A percentile compares a stretch with the other conserved stretches of the same genome.
These are phyloP conservation scores for Grosmannia huntii DNA, from an alignment of 2,329 filamentous ascomycete species.

Conservation along the genomic window DNA sequence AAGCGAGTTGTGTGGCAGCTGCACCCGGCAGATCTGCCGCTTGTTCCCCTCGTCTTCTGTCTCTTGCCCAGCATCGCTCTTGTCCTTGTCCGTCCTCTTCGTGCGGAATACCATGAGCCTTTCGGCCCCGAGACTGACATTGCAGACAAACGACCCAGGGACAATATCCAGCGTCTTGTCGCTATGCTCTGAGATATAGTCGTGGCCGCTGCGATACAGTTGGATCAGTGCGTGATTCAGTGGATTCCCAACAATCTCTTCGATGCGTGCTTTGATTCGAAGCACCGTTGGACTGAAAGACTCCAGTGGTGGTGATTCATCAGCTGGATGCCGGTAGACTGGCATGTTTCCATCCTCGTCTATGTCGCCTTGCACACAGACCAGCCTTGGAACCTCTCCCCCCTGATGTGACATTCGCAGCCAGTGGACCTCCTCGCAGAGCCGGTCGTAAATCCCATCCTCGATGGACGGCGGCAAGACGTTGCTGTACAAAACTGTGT, in stretches of 20 bases:
- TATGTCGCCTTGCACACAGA: conserved; percentile 74
- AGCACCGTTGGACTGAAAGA: conserved; percentile 65
- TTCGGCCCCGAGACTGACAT: conserved; percentile 85
- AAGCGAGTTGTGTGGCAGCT: conserved; percentile 78
- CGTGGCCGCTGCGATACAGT: conserved; percentile 74
- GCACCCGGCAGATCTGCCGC: conserved; percentile 52
- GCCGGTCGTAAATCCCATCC: conserved; percentile 51
- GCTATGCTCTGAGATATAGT: conserved; percentile 92
- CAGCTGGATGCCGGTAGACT: conserved; percentile 88
- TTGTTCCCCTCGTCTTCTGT: conserved; percentile 16
- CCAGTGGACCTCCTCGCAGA: conserved; percentile 71
- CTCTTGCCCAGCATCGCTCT: background rate
- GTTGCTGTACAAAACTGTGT: conserved; percentile 61
- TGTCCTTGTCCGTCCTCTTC: conserved; percentile 44
- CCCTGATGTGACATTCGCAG: conserved; percentile 86
- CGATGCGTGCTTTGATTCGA: conserved; percentile 53
- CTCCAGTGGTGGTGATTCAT: conserved; percentile 68
- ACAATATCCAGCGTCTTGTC: conserved; percentile 94
- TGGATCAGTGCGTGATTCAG: conserved; percentile 92
- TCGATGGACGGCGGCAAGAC: conserved; percentile 48
- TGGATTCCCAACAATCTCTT: conserved; percentile 60
- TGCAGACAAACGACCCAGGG: conserved; percentile 71
- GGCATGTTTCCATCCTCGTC: conserved; percentile 60
- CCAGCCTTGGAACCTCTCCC: conserved; percentile 79
- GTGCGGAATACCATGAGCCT: conserved; percentile 81